Conservation (phyloP, 2,329 filamentous ascomycete species). For the Aspergillus sp. region DNA sequence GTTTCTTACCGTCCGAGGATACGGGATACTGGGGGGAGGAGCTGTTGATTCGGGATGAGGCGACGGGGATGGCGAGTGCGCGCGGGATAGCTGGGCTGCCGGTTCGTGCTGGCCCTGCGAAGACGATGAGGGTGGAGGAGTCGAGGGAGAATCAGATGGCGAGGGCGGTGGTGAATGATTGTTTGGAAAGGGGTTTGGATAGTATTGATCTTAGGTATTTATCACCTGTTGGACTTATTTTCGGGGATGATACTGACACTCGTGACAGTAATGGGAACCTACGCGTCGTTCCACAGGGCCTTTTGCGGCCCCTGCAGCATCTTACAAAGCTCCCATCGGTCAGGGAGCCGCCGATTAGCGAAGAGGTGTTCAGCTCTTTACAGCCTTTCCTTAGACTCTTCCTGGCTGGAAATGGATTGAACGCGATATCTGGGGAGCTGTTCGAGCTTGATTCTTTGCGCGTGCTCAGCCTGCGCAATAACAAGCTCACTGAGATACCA, state of each 20-base stretch:
- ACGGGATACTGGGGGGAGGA: conserved; percentile 39
- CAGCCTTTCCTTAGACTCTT: conserved; percentile 45
- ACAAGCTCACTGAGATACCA: conserved; percentile 45
- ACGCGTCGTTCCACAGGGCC: conserved; percentile 29
- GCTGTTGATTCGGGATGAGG: conserved; percentile 31
- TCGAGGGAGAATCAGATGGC: conserved; percentile 38
- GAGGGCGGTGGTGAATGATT: conserved; percentile 38
- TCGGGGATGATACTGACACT: neutral
- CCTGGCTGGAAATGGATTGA: conserved; percentile 44
- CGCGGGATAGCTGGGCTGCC: neutral
- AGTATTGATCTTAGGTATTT: conserved; percentile 46
- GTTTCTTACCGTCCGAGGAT: conserved; percentile 35
- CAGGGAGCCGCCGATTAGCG: conserved; percentile 32
- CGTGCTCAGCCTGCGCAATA: conserved; percentile 48
- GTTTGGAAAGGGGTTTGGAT: conserved; percentile 46
- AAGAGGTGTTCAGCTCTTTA: conserved; percentile 40
- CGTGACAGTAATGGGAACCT: conserved; percentile 33
- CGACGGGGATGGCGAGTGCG: conserved; percentile 12
- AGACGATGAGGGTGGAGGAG: conserved; percentile 27
- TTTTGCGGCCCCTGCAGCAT: conserved; percentile 39
- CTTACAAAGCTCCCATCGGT: conserved; percentile 42
- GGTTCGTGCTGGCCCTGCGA: conserved; percentile 16
- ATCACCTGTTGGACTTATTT: neutral
- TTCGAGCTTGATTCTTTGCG: conserved; percentile 43
- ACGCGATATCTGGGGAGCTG: conserved; percentile 38